phyloP scores from a whole-genome alignment of 176 grass and related monocot genomes.

The Hordeum marinum region DNA sequence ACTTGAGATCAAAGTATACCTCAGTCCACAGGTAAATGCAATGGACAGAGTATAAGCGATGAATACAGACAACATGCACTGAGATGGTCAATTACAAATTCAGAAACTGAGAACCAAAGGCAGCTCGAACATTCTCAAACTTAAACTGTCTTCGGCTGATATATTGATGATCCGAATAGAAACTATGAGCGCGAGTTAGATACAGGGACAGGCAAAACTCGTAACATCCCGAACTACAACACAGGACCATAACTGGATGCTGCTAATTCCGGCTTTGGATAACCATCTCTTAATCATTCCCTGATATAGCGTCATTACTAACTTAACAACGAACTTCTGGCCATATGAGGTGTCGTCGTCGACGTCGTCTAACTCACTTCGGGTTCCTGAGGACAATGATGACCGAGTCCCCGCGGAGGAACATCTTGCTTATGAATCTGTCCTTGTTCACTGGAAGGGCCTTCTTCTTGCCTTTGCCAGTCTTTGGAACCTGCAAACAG shows the following conservation, averaged over 20 bases:
- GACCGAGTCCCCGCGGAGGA: slow-evolving; percentile 87
- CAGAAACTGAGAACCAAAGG: not conserved
- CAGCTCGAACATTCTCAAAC: not conserved
- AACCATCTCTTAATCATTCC: not conserved
- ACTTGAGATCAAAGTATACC: no score
- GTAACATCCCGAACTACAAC: slow-evolving; percentile 11
- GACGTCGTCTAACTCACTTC: slow-evolving; percentile 29
- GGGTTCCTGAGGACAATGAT: slow-evolving; percentile 91
- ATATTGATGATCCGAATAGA: not conserved
- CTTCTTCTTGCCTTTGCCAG: slow-evolving; percentile 99
- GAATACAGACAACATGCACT: no score
- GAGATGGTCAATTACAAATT: no score
- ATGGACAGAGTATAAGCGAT: no score
- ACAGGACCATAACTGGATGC: not conserved
- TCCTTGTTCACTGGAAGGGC: slow-evolving; percentile 94
- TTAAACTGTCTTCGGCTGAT: not conserved
- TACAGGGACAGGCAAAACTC: slow-evolving; percentile 20
- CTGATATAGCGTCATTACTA: not conserved
- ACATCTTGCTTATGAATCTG: slow-evolving; percentile 98
- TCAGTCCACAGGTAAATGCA: no score
- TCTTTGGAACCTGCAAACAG: slow-evolving; percentile 59
- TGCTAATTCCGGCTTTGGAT: not conserved
- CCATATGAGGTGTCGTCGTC: not conserved
- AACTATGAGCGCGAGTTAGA: slow-evolving; percentile 6
- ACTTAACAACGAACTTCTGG: slow-evolving; percentile 1